These are phyloP conservation scores for Macrophomina tecta DNA, from an alignment of 2,329 filamentous ascomycete species.

Conservation along the genomic window DNA sequence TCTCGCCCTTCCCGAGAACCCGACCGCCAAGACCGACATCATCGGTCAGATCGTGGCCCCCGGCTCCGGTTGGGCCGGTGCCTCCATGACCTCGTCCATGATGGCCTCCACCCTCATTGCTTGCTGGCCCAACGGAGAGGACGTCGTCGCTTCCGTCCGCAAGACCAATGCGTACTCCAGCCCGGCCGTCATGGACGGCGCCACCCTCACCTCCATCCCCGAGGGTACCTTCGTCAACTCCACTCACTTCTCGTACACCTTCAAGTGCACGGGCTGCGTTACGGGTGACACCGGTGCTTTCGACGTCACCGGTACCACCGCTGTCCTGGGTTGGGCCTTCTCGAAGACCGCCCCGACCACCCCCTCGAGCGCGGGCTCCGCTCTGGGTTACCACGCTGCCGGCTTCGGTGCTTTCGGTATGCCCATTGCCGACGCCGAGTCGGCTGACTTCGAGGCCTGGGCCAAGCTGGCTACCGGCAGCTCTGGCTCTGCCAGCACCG, in stretches of 20 bases:
- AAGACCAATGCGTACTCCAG: constrained; percentile 56
- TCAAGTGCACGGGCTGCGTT: constrained; percentile 55
- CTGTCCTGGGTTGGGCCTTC: constrained; percentile 42
- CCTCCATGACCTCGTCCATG: constrained; percentile 59
- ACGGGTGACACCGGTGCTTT: constrained; percentile 38
- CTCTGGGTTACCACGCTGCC: constrained; percentile 40
- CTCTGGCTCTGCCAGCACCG: constrained; percentile 34
- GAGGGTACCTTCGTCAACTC: constrained; percentile 60
- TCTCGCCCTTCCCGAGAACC: constrained; percentile 57
- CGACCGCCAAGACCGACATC: constrained; percentile 55
- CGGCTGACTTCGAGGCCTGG: constrained; percentile 42
- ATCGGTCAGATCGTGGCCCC: constrained; percentile 57
- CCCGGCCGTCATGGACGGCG: constrained; percentile 51
- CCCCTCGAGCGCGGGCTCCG: constrained; percentile 34
- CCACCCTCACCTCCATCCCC: constrained; percentile 53
- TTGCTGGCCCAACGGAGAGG: constrained; percentile 58
- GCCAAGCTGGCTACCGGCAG: constrained; percentile 40
- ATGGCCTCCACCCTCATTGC: constrained; percentile 56
- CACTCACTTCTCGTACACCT: constrained; percentile 62
- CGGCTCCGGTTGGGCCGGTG: constrained; percentile 59
- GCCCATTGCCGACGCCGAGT: constrained; percentile 38
- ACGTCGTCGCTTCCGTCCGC: constrained; percentile 55
- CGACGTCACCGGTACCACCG: constrained; percentile 33
- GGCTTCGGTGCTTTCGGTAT: constrained; percentile 44
- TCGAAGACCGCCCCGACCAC: constrained; percentile 37